Conservation (phyloP, 352 stramenopile genomes). For the Pythium guiyangense region DNA sequence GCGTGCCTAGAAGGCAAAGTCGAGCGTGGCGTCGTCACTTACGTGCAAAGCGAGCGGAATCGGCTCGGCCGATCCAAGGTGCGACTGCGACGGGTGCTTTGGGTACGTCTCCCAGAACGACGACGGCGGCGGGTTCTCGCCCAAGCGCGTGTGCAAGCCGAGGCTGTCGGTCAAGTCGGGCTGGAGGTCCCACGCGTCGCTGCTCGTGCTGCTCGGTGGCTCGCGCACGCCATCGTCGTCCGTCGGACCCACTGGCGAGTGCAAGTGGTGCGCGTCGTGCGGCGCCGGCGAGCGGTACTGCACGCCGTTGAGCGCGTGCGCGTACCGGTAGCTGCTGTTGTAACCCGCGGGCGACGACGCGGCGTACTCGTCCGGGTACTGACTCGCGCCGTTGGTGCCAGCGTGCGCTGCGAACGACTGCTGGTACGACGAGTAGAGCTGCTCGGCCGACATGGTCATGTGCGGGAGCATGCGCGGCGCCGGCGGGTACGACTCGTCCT, state of each 20-base stretch:
- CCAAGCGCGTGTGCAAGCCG: constrained; percentile 16
- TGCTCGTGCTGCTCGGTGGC: constrained; percentile 3
- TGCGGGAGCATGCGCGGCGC: constrained; percentile 14
- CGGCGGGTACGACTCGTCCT: constrained; percentile 11
- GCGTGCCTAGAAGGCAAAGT: constrained; percentile 5
- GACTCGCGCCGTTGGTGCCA: background rate
- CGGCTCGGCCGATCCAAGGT: constrained; percentile 20
- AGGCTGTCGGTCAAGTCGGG: constrained; percentile 19
- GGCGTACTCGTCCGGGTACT: constrained; percentile 10
- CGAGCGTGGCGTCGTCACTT: constrained; percentile 7
- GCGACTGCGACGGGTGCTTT: constrained; percentile 18
- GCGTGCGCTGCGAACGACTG: constrained; percentile 10
- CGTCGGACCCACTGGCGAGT: constrained; percentile 8
- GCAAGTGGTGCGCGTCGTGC: constrained; percentile 4
- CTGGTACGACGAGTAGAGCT: constrained; percentile 11
- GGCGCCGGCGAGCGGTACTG: constrained; percentile 7
- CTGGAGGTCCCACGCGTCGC: constrained; percentile 25
- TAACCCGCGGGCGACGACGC: constrained; percentile 5
- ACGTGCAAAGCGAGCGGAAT: constrained; percentile 21
- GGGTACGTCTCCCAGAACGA: constrained; percentile 42
- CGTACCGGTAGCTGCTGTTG: constrained; percentile 12
- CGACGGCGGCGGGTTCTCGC: constrained; percentile 35
- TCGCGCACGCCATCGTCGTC: constrained; percentile 21
- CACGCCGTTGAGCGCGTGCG: constrained; percentile 2
- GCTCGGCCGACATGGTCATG: constrained; percentile 8